Conservation (phyloP, 2,329 filamentous ascomycete genomes). For the Stachybotrys chlorohalonatus region DNA sequence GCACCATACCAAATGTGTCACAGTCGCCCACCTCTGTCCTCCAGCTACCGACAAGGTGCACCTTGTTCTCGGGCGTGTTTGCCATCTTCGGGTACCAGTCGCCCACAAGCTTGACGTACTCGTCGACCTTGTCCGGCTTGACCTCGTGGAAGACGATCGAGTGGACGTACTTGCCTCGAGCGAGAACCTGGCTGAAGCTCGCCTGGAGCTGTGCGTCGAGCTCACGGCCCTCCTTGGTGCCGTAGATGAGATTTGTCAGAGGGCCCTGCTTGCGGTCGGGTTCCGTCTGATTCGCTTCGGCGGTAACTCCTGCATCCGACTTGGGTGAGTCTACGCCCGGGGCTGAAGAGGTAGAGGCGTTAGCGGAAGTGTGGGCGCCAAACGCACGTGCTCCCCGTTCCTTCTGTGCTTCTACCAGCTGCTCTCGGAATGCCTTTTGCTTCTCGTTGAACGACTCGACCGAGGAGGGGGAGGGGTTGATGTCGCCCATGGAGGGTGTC, state of each 20-base stretch:
- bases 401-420: slow-evolving; percentile 67
- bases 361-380: slow-evolving; percentile 29
- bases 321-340: slow-evolving; percentile 27
- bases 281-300: slow-evolving; percentile 48
- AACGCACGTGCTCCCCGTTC: slow-evolving; percentile 79
- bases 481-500: slow-evolving; percentile 76
- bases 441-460: slow-evolving; percentile 70
- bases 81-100: slow-evolving; percentile 91
- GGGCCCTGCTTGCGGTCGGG: slow-evolving; percentile 60
- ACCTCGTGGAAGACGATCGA: slow-evolving; percentile 96
- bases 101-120: slow-evolving; percentile 85
- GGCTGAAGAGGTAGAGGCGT: slow-evolving; percentile 33
- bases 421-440: slow-evolving; percentile 80
- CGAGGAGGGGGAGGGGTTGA: slow-evolving; percentile 56
- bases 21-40: slow-evolving; percentile 95
- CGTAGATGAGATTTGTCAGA: slow-evolving; percentile 86
- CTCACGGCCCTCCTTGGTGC: slow-evolving; percentile 89
- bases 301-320: slow-evolving; percentile 29
- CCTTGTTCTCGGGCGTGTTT: slow-evolving; percentile 75
- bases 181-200: slow-evolving; percentile 90
- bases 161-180: slow-evolving; percentile 95
- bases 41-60: slow-evolving; percentile 96
- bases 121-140: slow-evolving; percentile 89
- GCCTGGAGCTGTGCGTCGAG: slow-evolving; percentile 93
- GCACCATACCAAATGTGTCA: slow-evolving; percentile 77